A percentile compares a stretch with the other conserved stretches of the same genome.
These are phyloP conservation scores for Zymoseptoria tritici DNA, from an alignment of 2,329 filamentous ascomycete species.

Conservation along the genomic window DNA sequence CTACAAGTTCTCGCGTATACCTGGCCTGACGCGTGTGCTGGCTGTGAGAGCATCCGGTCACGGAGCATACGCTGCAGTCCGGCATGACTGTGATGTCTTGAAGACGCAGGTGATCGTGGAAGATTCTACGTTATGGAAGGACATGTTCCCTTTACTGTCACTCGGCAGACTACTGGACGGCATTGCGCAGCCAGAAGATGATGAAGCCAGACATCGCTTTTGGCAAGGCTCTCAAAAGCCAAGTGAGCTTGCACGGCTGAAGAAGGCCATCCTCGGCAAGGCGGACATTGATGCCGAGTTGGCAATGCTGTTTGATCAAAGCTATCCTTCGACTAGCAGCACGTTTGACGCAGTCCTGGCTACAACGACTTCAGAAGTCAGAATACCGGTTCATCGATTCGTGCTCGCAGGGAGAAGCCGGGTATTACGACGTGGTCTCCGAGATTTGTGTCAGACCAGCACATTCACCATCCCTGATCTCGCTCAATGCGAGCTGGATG, in stretches of 20 bases:
- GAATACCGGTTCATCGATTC: conserved; percentile 77
- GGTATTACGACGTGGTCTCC: conserved; percentile 56
- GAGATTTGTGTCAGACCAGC: conserved; percentile 49
- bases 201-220: conserved; percentile 40
- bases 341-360: conserved; percentile 39
- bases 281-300: conserved; percentile 61
- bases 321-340: conserved; percentile 32
- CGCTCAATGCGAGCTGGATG: conserved; percentile 48
- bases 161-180: conserved; percentile 50
- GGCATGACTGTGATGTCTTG: conserved; percentile 77
- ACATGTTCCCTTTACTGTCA: conserved; percentile 62
- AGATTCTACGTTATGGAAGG: conserved; percentile 63
- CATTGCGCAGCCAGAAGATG: conserved; percentile 32
- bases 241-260: conserved; percentile 44
- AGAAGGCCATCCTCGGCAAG: conserved; percentile 53
- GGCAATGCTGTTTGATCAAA: conserved; percentile 39
- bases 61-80: conserved; percentile 80
- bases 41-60: conserved; percentile 81
- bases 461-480: conserved; percentile 53
- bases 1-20: conserved; percentile 90
- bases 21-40: conserved; percentile 76
- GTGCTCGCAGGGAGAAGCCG: conserved; percentile 68
- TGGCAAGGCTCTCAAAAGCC: conserved; percentile 41
- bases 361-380: conserved; percentile 58
- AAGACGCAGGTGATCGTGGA: conserved; percentile 61